phyloP scores from a whole-genome alignment of 371 early-diverging fungal species.

The Vairimorpha ceranae region DNA sequence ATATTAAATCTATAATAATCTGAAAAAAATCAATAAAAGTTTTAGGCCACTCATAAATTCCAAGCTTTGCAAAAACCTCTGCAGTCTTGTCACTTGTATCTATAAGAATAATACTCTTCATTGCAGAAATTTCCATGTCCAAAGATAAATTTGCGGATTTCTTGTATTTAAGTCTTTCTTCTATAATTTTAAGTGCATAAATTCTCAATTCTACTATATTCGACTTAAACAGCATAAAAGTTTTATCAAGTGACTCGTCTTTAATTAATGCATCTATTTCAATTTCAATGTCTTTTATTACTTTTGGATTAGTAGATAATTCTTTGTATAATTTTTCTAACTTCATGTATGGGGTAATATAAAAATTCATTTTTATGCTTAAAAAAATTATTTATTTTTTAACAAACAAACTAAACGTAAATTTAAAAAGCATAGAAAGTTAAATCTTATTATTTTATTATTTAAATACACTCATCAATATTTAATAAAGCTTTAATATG shows the following conservation, averaged over 20 bases:
- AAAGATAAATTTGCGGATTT: conserved; percentile 10
- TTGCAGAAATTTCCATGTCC: conserved; percentile 26
- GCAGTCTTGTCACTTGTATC: conserved; percentile 1
- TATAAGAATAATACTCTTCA: neutral
- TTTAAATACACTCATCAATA: no score
- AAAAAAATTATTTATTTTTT: neutral
- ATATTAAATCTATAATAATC: conserved; percentile 39
- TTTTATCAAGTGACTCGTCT: neutral
- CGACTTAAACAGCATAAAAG: conserved; percentile 9
- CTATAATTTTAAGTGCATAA: conserved; percentile 48
- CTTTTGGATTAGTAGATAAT: conserved; percentile 18
- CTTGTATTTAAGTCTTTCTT: conserved; percentile 28
- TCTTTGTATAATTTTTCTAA: conserved; percentile 30
- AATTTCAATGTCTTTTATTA: conserved; percentile 39
- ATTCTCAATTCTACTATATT: conserved; percentile 17
- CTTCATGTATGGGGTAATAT: conserved; percentile 4
- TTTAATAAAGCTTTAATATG: no score
- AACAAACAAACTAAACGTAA: neutral
- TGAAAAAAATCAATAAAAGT: conserved; percentile 51
- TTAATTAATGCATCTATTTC: conserved; percentile 34
- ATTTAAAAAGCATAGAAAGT: neutral
- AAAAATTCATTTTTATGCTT: conserved; percentile 1
- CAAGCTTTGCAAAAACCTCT: conserved; percentile 54
- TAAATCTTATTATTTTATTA: neutral
- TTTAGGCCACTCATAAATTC: conserved; percentile 60